A percentile compares a stretch with the other conserved stretches of the same genome.
Evolutionary conservation across 2,329 filamentous ascomycete species (phyloP).

Genomic region (Phialophora chinensis): DNA sequence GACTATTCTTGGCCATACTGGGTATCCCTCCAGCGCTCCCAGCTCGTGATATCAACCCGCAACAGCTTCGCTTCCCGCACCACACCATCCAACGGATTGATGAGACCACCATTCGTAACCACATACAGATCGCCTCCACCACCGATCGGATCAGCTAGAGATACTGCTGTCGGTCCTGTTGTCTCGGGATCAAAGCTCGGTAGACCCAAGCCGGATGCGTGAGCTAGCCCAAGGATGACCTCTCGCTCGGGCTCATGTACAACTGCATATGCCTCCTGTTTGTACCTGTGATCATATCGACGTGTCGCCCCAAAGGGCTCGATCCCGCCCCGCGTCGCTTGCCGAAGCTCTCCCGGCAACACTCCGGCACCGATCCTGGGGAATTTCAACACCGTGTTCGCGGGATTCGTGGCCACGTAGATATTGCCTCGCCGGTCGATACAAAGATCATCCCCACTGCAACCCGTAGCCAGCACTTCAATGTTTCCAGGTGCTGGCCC

Average conservation of each 20-base stretch:
- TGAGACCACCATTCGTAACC: slow-evolving; percentile 13
- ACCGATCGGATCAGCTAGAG: background rate
- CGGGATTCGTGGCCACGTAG: slow-evolving; percentile 22
- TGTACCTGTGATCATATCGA: background rate
- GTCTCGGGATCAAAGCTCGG: slow-evolving; percentile 2
- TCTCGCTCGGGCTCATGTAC: background rate
- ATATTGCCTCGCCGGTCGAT: slow-evolving; percentile 11
- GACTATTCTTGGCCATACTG: background rate
- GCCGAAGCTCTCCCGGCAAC: background rate
- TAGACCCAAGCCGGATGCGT: background rate
- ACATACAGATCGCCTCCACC: slow-evolving; percentile 10
- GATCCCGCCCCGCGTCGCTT: background rate
- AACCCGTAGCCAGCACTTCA: slow-evolving; percentile 5
- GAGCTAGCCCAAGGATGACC: slow-evolving; percentile 12
- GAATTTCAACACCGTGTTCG: slow-evolving; percentile 17
- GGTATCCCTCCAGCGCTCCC: background rate
- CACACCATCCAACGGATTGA: slow-evolving; percentile 12
- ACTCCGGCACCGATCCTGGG: background rate
- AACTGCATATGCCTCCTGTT: background rate
- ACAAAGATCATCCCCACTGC: slow-evolving; percentile 16
- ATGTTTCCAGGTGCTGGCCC: background rate
- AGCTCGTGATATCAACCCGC: background rate
- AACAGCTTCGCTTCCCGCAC: slow-evolving; percentile 16
- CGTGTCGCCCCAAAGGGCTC: background rate
- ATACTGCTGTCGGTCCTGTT: slow-evolving; percentile 7